phyloP scores from a whole-genome alignment of 805 yeast species.

The Saccharomycopsis malanga region DNA sequence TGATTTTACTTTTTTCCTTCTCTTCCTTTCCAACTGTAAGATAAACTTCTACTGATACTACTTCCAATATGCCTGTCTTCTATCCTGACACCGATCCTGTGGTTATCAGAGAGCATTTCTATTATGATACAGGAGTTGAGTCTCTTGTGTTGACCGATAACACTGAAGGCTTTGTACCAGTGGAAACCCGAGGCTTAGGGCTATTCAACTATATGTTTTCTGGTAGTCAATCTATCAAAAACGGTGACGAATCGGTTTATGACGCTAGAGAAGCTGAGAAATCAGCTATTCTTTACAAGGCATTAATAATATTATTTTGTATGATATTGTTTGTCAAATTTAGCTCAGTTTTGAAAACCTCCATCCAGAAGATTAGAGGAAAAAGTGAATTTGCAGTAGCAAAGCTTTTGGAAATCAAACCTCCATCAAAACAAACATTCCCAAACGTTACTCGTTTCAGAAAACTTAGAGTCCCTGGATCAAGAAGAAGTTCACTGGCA shows the following conservation, averaged over 20 bases:
- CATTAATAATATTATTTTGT: no score
- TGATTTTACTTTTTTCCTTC: no score
- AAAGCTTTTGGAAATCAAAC: background rate
- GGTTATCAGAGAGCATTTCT: slow-evolving; percentile 13
- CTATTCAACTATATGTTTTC: slow-evolving; percentile 4
- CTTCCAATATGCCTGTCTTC: slow-evolving; percentile 7
- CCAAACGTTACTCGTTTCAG: background rate
- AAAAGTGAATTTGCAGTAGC: no score
- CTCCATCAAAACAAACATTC: background rate
- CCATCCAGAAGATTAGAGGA: no score
- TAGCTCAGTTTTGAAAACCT: no score
- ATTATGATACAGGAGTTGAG: slow-evolving; percentile 8
- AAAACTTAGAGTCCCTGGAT: background rate
- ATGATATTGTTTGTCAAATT: no score
- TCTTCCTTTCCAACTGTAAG: no score
- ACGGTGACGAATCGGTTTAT: background rate
- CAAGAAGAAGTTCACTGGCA: background rate
- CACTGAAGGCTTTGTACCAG: slow-evolving; percentile 10
- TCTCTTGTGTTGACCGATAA: background rate
- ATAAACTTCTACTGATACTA: no score
- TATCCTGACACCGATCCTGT: slow-evolving; percentile 15
- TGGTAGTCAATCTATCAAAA: background rate
- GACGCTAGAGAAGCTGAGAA: no score
- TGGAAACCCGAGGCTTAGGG: slow-evolving; percentile 12
- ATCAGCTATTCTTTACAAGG: no score